phyloP scores from a whole-genome alignment of 768 basidiomycete species.

The Xanthoconium stramineum region DNA sequence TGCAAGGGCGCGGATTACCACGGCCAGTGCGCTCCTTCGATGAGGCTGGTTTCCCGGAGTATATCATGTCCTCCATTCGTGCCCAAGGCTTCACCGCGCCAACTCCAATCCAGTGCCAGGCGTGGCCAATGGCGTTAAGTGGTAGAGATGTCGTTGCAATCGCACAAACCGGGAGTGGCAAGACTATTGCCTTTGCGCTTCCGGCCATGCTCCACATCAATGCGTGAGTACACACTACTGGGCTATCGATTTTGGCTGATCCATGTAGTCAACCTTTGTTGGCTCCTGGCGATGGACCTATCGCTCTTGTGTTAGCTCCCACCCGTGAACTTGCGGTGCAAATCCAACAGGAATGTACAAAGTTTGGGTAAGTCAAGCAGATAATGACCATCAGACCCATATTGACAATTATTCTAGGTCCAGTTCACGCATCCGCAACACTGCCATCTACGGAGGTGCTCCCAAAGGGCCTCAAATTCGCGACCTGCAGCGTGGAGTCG shows the following conservation, averaged over 20 bases:
- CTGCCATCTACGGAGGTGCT: constrained; percentile 97
- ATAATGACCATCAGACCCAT: neutral
- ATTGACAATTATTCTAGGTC: constrained; percentile 41
- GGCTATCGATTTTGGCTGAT: neutral
- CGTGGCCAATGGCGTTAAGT: constrained; percentile 98
- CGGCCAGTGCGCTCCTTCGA: constrained; percentile 90
- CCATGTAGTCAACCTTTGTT: constrained; percentile 80
- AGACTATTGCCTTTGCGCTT: constrained; percentile 97
- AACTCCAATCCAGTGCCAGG: constrained; percentile 96
- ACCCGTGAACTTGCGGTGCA: constrained; percentile 99
- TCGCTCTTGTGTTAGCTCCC: constrained; percentile 93
- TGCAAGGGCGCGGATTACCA: constrained; percentile 86
- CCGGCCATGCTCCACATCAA: constrained; percentile 99
- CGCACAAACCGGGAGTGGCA: constrained; percentile 97
- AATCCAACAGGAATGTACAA: constrained; percentile 97
- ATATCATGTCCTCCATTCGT: constrained; percentile 89
- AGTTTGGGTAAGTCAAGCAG: constrained; percentile 74
- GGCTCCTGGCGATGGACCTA: constrained; percentile 92
- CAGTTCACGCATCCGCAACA: constrained; percentile 96
- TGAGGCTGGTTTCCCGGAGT: constrained; percentile 94
- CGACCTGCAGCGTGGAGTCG: constrained; percentile 94
- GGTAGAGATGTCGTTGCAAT: constrained; percentile 95
- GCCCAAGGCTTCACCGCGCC: constrained; percentile 91
- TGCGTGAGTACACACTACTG: constrained; percentile 57
- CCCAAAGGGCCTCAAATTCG: constrained; percentile 99